Percentiles rank a stretch among this genome's conserved stretches.
These are phyloP conservation scores for Phytophthora idaei DNA, from an alignment of 352 stramenopile species.

Conservation along the genomic window DNA sequence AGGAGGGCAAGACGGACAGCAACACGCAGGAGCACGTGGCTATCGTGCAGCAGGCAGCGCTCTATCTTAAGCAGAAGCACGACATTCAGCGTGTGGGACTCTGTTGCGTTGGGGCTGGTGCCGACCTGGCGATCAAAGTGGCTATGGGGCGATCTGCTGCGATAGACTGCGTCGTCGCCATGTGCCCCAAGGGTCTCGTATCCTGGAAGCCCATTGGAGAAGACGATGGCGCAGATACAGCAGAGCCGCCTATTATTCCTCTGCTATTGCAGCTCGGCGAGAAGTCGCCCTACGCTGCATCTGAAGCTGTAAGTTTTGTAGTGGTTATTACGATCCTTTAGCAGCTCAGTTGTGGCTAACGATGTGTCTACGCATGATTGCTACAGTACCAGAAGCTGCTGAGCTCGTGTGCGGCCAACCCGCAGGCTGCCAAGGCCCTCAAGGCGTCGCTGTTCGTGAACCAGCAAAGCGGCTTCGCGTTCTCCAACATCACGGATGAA, in stretches of 20 bases:
- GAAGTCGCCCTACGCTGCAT: conserved; percentile 65
- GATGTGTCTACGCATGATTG: conserved; percentile 6
- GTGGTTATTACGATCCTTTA: background rate
- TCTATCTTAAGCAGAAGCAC: conserved; percentile 71
- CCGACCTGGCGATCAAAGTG: conserved; percentile 73
- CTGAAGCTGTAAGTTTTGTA: conserved; percentile 56
- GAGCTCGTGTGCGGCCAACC: conserved; percentile 37
- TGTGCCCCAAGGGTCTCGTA: conserved; percentile 69
- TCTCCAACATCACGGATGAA: conserved; percentile 91
- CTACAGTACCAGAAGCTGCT: conserved; percentile 64
- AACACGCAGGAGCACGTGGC: conserved; percentile 32
- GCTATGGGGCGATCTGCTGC: conserved; percentile 44
- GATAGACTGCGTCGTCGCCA: conserved; percentile 71
- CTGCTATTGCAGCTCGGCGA: conserved; percentile 72
- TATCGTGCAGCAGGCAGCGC: conserved; percentile 50
- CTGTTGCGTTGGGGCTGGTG: conserved; percentile 66
- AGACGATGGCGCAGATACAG: conserved; percentile 10
- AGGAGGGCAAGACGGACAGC: conserved; percentile 28
- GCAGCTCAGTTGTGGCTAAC: conserved; percentile 3
- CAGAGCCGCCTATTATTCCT: conserved; percentile 43
- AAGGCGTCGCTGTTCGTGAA: conserved; percentile 70
- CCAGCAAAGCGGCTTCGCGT: conserved; percentile 81
- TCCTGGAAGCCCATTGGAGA: conserved; percentile 34
- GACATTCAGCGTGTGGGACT: conserved; percentile 78
- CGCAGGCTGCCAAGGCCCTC: conserved; percentile 20